Conservation (phyloP, 202 grass and related monocot genomes). For the Setaria viridis region DNA sequence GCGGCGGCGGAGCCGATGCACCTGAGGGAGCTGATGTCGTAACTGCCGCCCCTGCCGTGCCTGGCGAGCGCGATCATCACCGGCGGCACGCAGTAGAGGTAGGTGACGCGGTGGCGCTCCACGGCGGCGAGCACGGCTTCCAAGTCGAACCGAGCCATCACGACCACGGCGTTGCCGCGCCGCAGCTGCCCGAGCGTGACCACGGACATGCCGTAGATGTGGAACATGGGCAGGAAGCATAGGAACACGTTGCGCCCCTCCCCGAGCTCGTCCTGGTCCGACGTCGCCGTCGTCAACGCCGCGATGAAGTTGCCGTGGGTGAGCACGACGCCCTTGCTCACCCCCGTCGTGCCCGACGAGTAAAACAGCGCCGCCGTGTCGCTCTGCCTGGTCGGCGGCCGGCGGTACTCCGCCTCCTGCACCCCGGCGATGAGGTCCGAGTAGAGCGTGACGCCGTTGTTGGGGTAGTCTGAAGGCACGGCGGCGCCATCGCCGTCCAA, state of each 20-base stretch:
- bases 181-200: constrained; percentile 70
- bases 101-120: constrained; percentile 59
- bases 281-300: constrained; percentile 46
- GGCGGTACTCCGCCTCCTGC: constrained; percentile 43
- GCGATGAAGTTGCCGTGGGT: constrained; percentile 82
- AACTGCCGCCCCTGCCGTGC: constrained; percentile 56
- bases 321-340: constrained; percentile 81
- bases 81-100: constrained; percentile 51
- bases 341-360: constrained; percentile 85
- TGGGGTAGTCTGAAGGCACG: not conserved
- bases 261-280: constrained; percentile 60
- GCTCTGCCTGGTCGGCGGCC: constrained; percentile 50
- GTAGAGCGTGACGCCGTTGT: constrained; percentile 43
- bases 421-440: constrained; percentile 56
- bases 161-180: constrained; percentile 67
- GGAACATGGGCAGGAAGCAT: constrained; percentile 97
- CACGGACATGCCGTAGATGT: constrained; percentile 73
- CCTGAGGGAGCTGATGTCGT: constrained; percentile 72
- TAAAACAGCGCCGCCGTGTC: constrained; percentile 77
- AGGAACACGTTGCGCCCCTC: constrained; percentile 71
- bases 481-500: constrained; percentile 34
- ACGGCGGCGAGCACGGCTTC: constrained; percentile 51
- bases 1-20: constrained; percentile 72
- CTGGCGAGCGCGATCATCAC: constrained; percentile 86
- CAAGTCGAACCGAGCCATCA: constrained; percentile 71